phyloP scores from a whole-genome alignment of 148 eudicot genomes.

The Chenopodium quinoa region DNA sequence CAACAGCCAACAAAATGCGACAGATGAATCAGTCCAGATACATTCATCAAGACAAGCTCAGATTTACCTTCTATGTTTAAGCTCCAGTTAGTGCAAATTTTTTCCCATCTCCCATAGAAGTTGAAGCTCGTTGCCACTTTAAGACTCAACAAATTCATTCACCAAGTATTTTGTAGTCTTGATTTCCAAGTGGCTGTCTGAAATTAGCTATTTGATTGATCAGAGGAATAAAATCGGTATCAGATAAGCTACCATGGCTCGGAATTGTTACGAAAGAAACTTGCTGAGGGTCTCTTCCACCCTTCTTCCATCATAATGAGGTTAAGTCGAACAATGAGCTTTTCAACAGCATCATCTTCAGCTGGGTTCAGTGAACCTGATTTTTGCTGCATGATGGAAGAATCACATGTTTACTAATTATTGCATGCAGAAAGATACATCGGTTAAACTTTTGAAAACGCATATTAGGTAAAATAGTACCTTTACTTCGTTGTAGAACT shows the following conservation, averaged over 20 bases:
- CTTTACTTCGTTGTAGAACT: constrained; percentile 59
- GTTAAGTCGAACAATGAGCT: constrained; percentile 56
- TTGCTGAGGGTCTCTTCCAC: constrained; percentile 52
- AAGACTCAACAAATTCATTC: neutral
- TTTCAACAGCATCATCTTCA: constrained; percentile 61
- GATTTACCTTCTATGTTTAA: constrained; percentile 11
- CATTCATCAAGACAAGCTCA: constrained; percentile 12
- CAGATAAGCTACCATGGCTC: constrained; percentile 63
- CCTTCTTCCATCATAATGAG: constrained; percentile 74
- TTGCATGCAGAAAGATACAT: neutral
- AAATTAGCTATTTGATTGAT: neutral
- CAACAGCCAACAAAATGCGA: constrained; percentile 4
- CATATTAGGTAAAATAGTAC: constrained; percentile 24
- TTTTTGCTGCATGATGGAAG: constrained; percentile 31
- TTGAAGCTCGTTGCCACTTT: constrained; percentile 15
- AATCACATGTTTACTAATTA: constrained; percentile 4
- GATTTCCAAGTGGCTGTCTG: neutral
- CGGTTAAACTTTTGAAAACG: neutral
- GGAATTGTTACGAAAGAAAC: constrained; percentile 45
- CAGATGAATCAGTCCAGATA: neutral
- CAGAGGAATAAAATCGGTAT: neutral
- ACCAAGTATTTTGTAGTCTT: neutral
- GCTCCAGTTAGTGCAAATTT: neutral
- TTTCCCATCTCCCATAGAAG: neutral
- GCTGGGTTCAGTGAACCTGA: constrained; percentile 32